Conservation (phyloP, 352 stramenopile genomes). For the Globisporangium camurandrum region DNA sequence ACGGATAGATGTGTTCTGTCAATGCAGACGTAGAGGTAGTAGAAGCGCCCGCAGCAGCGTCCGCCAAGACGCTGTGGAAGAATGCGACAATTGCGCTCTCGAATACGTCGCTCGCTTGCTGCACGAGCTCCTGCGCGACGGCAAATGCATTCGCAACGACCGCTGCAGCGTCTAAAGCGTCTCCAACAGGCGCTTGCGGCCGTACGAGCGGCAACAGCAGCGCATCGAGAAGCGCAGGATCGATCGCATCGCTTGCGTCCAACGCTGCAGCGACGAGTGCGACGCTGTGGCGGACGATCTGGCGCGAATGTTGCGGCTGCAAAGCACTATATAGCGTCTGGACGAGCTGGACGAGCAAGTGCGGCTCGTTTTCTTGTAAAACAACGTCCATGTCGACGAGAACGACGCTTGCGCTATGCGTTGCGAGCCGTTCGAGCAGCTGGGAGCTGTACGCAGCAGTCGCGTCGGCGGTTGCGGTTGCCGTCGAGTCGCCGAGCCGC, state of each 20-base stretch:
- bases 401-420: slow-evolving; percentile 44
- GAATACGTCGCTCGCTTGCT: slow-evolving; percentile 54
- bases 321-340: slow-evolving; percentile 59
- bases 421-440: slow-evolving; percentile 65
- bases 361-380: slow-evolving; percentile 25
- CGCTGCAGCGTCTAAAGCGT: background rate
- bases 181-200: background rate
- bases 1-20: slow-evolving; percentile 75
- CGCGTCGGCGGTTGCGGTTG: slow-evolving; percentile 13
- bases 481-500: background rate
- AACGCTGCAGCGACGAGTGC: slow-evolving; percentile 64
- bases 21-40: slow-evolving; percentile 35
- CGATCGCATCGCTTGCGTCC: slow-evolving; percentile 59
- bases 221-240: slow-evolving; percentile 57
- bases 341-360: slow-evolving; percentile 71
- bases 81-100: slow-evolving; percentile 65
- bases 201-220: slow-evolving; percentile 54
- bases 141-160: slow-evolving; percentile 31
- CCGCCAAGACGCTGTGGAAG: slow-evolving; percentile 78
- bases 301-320: slow-evolving; percentile 42
- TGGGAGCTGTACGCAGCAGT: slow-evolving; percentile 36
- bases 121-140: slow-evolving; percentile 70
- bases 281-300: slow-evolving; percentile 75
- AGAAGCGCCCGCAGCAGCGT: slow-evolving; percentile 13
- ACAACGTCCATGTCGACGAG: slow-evolving; percentile 48